Percentiles rank a stretch among this genome's conserved stretches.
These are phyloP conservation scores for Fragaria vesca DNA, from an alignment of 306 rosid genomes.

Conservation along the genomic window DNA sequence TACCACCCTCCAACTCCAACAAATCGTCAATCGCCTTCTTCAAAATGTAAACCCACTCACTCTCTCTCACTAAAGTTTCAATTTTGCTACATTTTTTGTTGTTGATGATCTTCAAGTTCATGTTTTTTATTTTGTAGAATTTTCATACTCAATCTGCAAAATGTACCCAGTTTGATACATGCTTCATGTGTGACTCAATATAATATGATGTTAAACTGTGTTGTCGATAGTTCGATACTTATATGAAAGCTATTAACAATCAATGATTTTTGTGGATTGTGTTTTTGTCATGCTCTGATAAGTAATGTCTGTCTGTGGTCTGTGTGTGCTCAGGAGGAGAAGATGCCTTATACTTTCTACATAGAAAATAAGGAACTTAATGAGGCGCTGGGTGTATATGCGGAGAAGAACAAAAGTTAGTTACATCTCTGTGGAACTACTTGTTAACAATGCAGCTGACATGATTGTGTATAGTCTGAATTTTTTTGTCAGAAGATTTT, in stretches of 20 bases:
- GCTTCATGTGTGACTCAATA: neutral
- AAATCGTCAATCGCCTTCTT: conserved; percentile 71
- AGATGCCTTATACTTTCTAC: conserved; percentile 81
- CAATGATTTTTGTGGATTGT: neutral
- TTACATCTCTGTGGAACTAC: neutral
- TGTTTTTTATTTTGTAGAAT: neutral
- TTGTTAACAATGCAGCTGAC: neutral
- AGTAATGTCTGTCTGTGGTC: neutral
- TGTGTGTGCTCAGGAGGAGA: conserved; percentile 67
- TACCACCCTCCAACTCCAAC: conserved; percentile 73
- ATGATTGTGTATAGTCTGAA: neutral
- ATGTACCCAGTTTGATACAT: neutral
- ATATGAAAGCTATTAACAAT: neutral
- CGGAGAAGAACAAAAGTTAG: conserved; percentile 76
- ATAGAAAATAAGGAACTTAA: conserved; percentile 76
- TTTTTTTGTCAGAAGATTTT: neutral
- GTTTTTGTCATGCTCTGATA: neutral
- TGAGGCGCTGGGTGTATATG: conserved; percentile 67
- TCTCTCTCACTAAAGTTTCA: neutral
- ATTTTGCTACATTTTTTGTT: neutral
- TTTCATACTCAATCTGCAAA: neutral
- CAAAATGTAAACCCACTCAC: conserved; percentile 40
- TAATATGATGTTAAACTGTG: neutral
- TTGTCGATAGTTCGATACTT: neutral
- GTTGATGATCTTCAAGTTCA: neutral